phyloP scores from a whole-genome alignment of 345 rosid genomes.

The Heritiera fomes region DNA sequence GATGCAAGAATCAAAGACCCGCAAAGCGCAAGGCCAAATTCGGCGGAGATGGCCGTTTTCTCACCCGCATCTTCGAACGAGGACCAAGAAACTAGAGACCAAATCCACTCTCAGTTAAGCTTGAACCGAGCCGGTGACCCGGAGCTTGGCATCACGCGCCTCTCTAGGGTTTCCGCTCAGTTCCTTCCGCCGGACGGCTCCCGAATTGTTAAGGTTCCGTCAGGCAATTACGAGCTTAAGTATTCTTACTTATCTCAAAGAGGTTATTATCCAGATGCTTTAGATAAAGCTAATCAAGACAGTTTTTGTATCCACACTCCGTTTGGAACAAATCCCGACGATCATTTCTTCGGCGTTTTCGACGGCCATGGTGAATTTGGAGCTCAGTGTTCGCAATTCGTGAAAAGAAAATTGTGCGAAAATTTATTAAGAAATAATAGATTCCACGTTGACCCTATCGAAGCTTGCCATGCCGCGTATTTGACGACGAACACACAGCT shows the following conservation, averaged over 20 bases:
- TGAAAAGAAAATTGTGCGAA: slow-evolving; percentile 72
- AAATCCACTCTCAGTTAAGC: slow-evolving; percentile 43
- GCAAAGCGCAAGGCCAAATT: slow-evolving; percentile 23
- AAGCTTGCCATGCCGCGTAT: slow-evolving; percentile 73
- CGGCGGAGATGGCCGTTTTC: slow-evolving; percentile 51
- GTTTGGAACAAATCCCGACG: slow-evolving; percentile 63
- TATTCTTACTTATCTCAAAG: slow-evolving; percentile 85
- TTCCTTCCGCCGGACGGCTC: slow-evolving; percentile 92
- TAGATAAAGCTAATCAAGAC: slow-evolving; percentile 96
- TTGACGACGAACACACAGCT: slow-evolving; percentile 71
- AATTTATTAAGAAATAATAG: slow-evolving; percentile 68
- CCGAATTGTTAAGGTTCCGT: slow-evolving; percentile 59
- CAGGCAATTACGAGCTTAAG: slow-evolving; percentile 58
- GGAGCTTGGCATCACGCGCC: slow-evolving; percentile 72
- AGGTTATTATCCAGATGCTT: slow-evolving; percentile 94
- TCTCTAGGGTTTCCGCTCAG: slow-evolving; percentile 92
- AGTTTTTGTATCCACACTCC: slow-evolving; percentile 96
- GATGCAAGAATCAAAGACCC: slow-evolving; percentile 47
- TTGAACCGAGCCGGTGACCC: slow-evolving; percentile 38
- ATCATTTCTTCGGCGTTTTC: slow-evolving; percentile 92
- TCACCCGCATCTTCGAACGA: slow-evolving; percentile 47
- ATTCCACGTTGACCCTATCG: slow-evolving; percentile 66
- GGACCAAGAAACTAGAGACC: slow-evolving; percentile 55
- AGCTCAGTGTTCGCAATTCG: slow-evolving; percentile 92
- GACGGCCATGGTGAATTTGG: slow-evolving; percentile 98